Conservation (phyloP, 768 basidiomycete species). For the Pisolithus microcarpus region DNA sequence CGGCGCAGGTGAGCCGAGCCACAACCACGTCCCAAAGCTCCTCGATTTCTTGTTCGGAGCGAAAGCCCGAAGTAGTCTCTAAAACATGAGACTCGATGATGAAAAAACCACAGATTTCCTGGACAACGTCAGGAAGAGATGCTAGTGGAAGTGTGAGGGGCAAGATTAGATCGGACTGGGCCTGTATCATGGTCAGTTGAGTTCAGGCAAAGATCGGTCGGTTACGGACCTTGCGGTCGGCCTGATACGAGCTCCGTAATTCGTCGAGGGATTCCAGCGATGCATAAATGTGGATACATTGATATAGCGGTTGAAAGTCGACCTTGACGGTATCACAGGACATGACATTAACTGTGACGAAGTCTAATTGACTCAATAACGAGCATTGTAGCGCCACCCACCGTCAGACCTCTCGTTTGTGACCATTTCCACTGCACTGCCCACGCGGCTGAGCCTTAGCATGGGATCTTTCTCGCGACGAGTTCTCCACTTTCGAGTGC, state of each 20-base stretch:
- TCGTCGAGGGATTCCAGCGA: conserved; percentile 87
- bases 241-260: conserved; percentile 87
- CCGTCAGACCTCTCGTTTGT: conserved; percentile 93
- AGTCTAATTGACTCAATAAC: conserved; percentile 2
- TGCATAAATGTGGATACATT: conserved; percentile 95
- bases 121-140: conserved; percentile 68
- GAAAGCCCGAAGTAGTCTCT: conserved; percentile 79
- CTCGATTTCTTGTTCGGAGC: conserved; percentile 87
- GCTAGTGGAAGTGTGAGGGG: conserved; percentile 61
- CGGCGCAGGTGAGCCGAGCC: conserved; percentile 59
- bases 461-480: conserved; percentile 81
- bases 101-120: conserved; percentile 96
- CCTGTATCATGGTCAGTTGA: conserved; percentile 41
- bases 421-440: conserved; percentile 87
- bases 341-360: conserved; percentile 70
- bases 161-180: conserved; percentile 94
- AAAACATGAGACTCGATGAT: conserved; percentile 93
- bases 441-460: conserved; percentile 68
- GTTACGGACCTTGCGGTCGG: conserved; percentile 76
- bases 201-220: not conserved
- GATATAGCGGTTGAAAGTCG: conserved; percentile 91
- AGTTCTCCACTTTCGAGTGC: conserved; percentile 75
- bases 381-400: conserved; percentile 34
- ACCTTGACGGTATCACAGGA: conserved; percentile 83
- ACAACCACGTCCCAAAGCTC: conserved; percentile 92